A percentile compares a stretch with the other conserved stretches of the same genome.
phyloP scores from a whole-genome alignment of 257 asterid species.

The Eucommia ulmoides region DNA sequence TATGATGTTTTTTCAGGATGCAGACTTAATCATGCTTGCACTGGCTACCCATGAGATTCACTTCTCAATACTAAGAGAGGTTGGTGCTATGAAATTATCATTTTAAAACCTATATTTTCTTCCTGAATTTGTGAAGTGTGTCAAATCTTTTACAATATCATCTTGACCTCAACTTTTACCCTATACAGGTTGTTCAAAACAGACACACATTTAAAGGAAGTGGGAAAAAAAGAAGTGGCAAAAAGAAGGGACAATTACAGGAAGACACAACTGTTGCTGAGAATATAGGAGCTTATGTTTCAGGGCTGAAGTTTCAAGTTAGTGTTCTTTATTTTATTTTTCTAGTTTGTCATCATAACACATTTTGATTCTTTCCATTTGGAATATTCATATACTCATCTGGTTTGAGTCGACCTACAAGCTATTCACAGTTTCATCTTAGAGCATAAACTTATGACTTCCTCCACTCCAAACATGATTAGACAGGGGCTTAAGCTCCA shows the following conservation, averaged over 20 bases:
- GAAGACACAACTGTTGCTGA: conserved; percentile 9
- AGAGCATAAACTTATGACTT: no score
- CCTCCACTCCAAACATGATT: no score
- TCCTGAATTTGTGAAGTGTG: neutral
- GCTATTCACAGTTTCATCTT: neutral
- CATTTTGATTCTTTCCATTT: neutral
- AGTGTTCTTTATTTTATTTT: neutral
- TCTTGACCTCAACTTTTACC: neutral
- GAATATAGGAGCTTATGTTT: conserved; percentile 19
- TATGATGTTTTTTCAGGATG: conserved; percentile 32
- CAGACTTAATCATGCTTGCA: conserved; percentile 61
- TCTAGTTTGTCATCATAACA: neutral
- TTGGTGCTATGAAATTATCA: neutral
- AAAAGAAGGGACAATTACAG: conserved; percentile 1
- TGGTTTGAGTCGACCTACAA: neutral
- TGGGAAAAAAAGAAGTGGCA: neutral
- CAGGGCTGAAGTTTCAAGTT: conserved; percentile 45
- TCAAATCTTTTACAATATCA: neutral
- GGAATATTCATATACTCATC: neutral
- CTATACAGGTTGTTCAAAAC: conserved; percentile 24
- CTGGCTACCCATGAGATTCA: conserved; percentile 59
- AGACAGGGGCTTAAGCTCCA: no score
- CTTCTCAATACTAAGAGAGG: conserved; percentile 60
- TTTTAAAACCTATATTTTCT: neutral
- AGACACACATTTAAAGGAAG: conserved; percentile 6